Evolutionary conservation across 2,329 filamentous ascomycete species (phyloP).

Genomic region (Mariannaea elegans): DNA sequence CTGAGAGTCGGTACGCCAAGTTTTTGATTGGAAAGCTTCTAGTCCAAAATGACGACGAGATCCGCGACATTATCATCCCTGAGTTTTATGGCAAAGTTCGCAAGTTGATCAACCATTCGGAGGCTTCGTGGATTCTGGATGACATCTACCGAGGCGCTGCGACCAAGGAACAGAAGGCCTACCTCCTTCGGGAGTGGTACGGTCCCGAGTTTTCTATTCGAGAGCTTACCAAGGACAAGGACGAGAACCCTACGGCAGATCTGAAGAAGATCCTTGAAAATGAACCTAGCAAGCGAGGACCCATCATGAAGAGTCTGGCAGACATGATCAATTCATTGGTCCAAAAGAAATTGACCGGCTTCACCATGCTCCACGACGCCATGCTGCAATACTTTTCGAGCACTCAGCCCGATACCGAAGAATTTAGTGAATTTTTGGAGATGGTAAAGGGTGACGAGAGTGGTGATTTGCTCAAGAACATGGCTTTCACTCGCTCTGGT

Average conservation of each 20-base stretch:
- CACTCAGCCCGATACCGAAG: slow-evolving; percentile 77
- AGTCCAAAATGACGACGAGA: slow-evolving; percentile 88
- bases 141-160: slow-evolving; percentile 93
- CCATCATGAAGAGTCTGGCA: slow-evolving; percentile 86
- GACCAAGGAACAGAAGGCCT: slow-evolving; percentile 84
- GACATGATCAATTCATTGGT: slow-evolving; percentile 91
- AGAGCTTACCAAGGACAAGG: slow-evolving; percentile 64
- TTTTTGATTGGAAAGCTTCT: slow-evolving; percentile 96
- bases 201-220: slow-evolving; percentile 91
- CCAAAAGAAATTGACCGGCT: slow-evolving; percentile 96
- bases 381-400: slow-evolving; percentile 97
- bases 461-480: slow-evolving; percentile 90
- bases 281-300: slow-evolving; percentile 84
- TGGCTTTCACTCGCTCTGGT: slow-evolving; percentile 94
- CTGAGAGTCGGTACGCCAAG: slow-evolving; percentile 96
- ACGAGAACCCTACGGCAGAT: slow-evolving; percentile 69
- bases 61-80: slow-evolving; percentile 86
- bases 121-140: slow-evolving; percentile 97
- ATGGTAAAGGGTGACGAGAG: slow-evolving; percentile 91
- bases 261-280: slow-evolving; percentile 78
- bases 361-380: slow-evolving; percentile 97
- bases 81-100: slow-evolving; percentile 96
- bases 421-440: slow-evolving; percentile 88
- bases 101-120: slow-evolving; percentile 93
- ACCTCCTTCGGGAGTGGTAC: slow-evolving; percentile 93